Evolutionary conservation across 257 asterid species (phyloP).

Genomic region (Solanum gracilifrons): DNA sequence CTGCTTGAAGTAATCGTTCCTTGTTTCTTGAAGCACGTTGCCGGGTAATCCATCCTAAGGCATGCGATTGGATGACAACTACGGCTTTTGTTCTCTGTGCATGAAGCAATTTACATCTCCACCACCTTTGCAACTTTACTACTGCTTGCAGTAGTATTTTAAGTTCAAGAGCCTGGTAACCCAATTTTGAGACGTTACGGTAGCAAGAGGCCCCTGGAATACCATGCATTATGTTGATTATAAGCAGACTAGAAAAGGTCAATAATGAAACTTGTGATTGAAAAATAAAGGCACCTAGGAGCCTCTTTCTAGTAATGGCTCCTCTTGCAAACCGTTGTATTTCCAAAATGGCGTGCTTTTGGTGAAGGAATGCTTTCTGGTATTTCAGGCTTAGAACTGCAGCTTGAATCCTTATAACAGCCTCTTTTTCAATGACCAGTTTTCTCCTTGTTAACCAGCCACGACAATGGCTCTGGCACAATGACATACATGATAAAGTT

Average conservation of each 20-base stretch:
- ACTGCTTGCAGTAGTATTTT: slow-evolving; percentile 31
- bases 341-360: slow-evolving; percentile 38
- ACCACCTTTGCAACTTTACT: slow-evolving; percentile 72
- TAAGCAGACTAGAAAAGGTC: neutral
- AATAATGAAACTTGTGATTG: neutral
- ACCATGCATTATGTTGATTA: neutral
- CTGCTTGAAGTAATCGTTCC: slow-evolving; percentile 9
- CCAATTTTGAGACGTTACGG: slow-evolving; percentile 11
- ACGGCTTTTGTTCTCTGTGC: slow-evolving; percentile 35
- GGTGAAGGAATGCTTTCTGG: slow-evolving; percentile 24
- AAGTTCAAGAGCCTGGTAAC: slow-evolving; percentile 29
- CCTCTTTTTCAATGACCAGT: slow-evolving; percentile 34
- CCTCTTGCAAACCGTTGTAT: slow-evolving; percentile 71
- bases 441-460: slow-evolving; percentile 61
- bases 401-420: slow-evolving; percentile 51
- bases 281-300: slow-evolving; percentile 31
- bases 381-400: slow-evolving; percentile 42
- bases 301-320: slow-evolving; percentile 50
- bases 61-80: slow-evolving; percentile 53
- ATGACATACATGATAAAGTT: neutral
- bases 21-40: slow-evolving; percentile 28
- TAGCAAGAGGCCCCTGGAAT: slow-evolving; percentile 40
- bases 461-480: slow-evolving; percentile 48
- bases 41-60: slow-evolving; percentile 57
- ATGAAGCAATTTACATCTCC: slow-evolving; percentile 42